Conservation (phyloP, 2,329 filamentous ascomycete species). For the Fusarium fracticaudum region DNA sequence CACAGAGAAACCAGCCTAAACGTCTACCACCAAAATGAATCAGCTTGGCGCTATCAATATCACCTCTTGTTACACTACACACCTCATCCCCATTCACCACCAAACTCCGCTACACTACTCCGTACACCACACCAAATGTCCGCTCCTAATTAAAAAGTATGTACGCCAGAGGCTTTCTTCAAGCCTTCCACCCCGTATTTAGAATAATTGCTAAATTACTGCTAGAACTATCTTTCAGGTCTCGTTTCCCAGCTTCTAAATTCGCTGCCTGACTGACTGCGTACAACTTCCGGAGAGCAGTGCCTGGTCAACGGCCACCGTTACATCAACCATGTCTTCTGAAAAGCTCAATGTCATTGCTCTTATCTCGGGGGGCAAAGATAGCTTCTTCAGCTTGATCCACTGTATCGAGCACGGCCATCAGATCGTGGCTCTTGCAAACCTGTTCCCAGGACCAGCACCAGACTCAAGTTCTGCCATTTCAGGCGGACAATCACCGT, state of each 20-base stretch:
- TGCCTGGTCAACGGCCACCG: not conserved
- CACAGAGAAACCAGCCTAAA: constrained; percentile 24
- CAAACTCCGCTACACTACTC: constrained; percentile 2
- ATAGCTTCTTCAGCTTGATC: constrained; percentile 92
- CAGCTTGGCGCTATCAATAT: constrained; percentile 16
- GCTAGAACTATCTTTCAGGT: not conserved
- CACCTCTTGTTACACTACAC: constrained; percentile 9
- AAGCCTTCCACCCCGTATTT: constrained; percentile 10
- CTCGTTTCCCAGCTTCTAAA: constrained; percentile 12
- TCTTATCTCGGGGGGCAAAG: constrained; percentile 94
- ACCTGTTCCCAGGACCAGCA: constrained; percentile 69
- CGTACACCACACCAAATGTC: constrained; percentile 23
- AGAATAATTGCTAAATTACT: constrained; percentile 11
- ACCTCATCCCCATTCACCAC: not conserved
- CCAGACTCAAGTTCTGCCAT: constrained; percentile 6
- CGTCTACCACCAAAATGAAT: constrained; percentile 27
- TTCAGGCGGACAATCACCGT: constrained; percentile 13
- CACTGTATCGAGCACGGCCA: constrained; percentile 91
- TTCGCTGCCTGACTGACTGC: constrained; percentile 3
- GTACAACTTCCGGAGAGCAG: not conserved
- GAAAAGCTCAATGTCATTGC: constrained; percentile 80
- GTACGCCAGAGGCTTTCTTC: constrained; percentile 1
- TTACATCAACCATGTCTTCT: constrained; percentile 49
- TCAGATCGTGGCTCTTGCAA: constrained; percentile 85
- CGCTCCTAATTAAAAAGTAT: constrained; percentile 9